Percentiles rank a stretch among this genome's conserved stretches.
phyloP scores from a whole-genome alignment of 768 basidiomycete species.

The Cyclocybe aegerita region DNA sequence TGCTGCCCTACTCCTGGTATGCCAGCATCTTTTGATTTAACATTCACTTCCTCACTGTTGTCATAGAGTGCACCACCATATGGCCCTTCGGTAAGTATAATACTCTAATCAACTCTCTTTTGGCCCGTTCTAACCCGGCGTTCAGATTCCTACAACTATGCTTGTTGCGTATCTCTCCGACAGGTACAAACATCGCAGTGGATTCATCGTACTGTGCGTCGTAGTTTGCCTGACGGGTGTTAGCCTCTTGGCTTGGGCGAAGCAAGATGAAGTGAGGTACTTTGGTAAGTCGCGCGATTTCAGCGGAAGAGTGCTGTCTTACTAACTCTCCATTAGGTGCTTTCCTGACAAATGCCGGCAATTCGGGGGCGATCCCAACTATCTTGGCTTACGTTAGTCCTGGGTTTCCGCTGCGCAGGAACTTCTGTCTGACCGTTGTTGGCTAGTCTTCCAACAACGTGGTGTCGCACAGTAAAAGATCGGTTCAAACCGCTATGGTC shows the following conservation, averaged over 20 bases:
- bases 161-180: constrained; percentile 48
- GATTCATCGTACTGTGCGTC: constrained; percentile 39
- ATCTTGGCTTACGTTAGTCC: constrained; percentile 41
- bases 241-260: constrained; percentile 36
- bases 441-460: constrained; percentile 43
- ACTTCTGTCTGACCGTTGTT: not conserved
- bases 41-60: constrained; percentile 1
- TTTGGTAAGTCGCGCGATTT: constrained; percentile 29
- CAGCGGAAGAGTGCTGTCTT: not conserved
- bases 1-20: constrained; percentile 38
- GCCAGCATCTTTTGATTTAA: constrained; percentile 13
- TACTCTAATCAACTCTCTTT: not conserved
- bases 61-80: constrained; percentile 45
- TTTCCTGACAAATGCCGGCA: constrained; percentile 43
- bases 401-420: not conserved
- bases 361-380: constrained; percentile 41
- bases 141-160: constrained; percentile 37
- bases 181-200: constrained; percentile 38
- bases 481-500: constrained; percentile 38
- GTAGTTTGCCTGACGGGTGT: constrained; percentile 39
- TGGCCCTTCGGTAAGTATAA: constrained; percentile 36
- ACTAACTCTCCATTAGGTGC: constrained; percentile 28
- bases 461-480: constrained; percentile 47
- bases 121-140: constrained; percentile 1
- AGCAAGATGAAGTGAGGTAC: constrained; percentile 37